Base-by-base conservation (phyloP, 2,329 filamentous ascomycete genomes). In the Piedraia hortae region DNA sequence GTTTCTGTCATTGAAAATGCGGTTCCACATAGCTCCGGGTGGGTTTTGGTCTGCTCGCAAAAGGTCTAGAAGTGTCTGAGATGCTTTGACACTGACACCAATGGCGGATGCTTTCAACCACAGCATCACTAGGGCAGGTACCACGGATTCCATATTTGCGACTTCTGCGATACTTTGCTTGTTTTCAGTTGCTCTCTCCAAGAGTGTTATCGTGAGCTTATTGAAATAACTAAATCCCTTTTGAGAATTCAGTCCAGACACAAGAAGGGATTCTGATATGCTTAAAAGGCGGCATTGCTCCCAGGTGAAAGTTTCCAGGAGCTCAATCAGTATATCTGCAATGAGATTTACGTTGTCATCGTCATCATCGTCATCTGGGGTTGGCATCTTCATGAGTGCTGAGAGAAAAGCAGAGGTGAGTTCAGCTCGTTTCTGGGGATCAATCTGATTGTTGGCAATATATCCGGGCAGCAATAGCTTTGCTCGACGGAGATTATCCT, bases 1-100 rank as follows among this genome's bases (percentile, higher is more conserved):
- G 33, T 64, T 52, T 26, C 48, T 53, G 29, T 68, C 63, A 2
- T 51, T 50, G 32, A 69, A 67, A 1, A 68, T 31, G 10, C 63
- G 54, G 34, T 60, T 55, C 62, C 62, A 67, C 34, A 69, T 47
- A 1, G 63, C 41, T 0, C 54, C 56, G 30, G 9, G 32, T 29
- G 14, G 32, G 28, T 26, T 19, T 21, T 23, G n/a, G 23, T 62
- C 55, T 4, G 59, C 44, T 22, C 51, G 48, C 15, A 68, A 36
- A 2, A 68, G 42, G 5, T 49, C 46, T 27, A 53, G 47, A 6
- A 69, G 37, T 5, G 60, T 42, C 19, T 58, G 47, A 14, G 54
- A 47, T 2, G 60, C 55, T 23, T 54, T 47, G 10, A 54, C 53
- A 4, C 60, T 54, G 15, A 66, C 47, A 6, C 54, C 57, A 3